Evolutionary conservation across 1,284 basidiomycete species (phyloP), one percentile per base, ranked within the genome.

Genomic region (Melampsora larici-populina): DNA sequence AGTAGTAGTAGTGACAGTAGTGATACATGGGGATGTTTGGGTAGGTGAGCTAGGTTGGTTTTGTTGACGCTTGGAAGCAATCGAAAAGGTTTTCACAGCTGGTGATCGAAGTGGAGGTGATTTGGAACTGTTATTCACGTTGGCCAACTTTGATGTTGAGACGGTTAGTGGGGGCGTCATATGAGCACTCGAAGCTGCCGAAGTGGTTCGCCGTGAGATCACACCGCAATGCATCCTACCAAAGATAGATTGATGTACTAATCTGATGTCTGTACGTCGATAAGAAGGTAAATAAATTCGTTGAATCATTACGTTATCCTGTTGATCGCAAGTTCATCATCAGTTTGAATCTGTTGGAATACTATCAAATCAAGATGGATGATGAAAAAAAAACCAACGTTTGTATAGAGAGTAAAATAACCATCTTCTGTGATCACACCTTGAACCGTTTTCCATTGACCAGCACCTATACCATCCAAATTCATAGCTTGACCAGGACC

Each of bases 121-220:
- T 77, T 55, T 78, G 78, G 36, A 78, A 79, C 74, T 71, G 79
- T 5, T 74, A 73, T 21, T 80, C 78, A 58, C 70, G 79, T 65
- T 76, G 79, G 36, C 60, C 78, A 26, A 79, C 80, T 40, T 49
- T 66, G 36, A 78, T 63, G 55, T 58, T 43, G 36, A 33, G 18
- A 4, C 31, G 60, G 43, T 46, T 55, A 24, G 29, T 62, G 73
- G 79, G 70, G 58, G 78, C 76, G 13, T 78, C 74, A 15, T 77
- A 63, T 46, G 24, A 40, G 60, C 40, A 46, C 46, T 7, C n/a
- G 31, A n/a, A 18, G 21, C 6, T 46, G 17, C 62, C 21, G 17
- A 46, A 21, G 40, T 63, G 11, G 40, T 13, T 62, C 68, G 72
- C 17, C 31, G 9, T 51, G 55, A 46, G 46, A 76, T 79, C 18